phyloP scores from a whole-genome alignment of 2,329 filamentous ascomycete genomes.

The Neocucurbitaria cava region DNA sequence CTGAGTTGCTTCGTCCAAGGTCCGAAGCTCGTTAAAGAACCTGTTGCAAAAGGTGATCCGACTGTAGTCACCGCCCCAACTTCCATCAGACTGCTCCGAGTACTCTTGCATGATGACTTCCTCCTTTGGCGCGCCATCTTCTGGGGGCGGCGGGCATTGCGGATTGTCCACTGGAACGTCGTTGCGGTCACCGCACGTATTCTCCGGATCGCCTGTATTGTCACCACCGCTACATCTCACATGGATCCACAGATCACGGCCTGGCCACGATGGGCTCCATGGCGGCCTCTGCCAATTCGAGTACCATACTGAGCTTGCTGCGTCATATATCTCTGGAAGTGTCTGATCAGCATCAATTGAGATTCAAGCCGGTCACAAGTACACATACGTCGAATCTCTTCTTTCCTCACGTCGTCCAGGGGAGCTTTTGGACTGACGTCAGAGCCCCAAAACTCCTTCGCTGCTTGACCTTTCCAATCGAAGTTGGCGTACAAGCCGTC shows the following conservation, averaged over 20 bases:
- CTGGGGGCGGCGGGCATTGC: background rate
- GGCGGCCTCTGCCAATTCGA: background rate
- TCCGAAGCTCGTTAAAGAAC: background rate
- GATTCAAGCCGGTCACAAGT: no score
- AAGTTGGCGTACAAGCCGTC: background rate
- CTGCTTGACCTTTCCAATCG: background rate
- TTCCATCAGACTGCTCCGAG: background rate
- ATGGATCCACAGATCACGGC: background rate
- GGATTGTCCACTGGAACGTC: background rate
- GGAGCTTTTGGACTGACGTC: background rate
- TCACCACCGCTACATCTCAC: background rate
- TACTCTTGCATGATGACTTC: background rate
- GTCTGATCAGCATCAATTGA: no score
- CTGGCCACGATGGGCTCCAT: background rate
- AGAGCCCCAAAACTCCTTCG: background rate
- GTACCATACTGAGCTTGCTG: background rate
- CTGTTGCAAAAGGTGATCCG: no score
- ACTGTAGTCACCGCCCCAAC: background rate
- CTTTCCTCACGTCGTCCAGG: background rate
- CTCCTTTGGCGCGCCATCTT: background rate
- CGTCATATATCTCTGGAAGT: constrained; percentile 1
- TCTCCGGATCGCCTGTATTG: background rate
- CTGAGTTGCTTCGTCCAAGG: background rate
- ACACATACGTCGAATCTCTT: constrained; percentile 1
- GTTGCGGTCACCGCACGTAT: background rate